Base-by-base conservation (phyloP, 805 yeast species). In the Pichia gijzeniarum region DNA sequence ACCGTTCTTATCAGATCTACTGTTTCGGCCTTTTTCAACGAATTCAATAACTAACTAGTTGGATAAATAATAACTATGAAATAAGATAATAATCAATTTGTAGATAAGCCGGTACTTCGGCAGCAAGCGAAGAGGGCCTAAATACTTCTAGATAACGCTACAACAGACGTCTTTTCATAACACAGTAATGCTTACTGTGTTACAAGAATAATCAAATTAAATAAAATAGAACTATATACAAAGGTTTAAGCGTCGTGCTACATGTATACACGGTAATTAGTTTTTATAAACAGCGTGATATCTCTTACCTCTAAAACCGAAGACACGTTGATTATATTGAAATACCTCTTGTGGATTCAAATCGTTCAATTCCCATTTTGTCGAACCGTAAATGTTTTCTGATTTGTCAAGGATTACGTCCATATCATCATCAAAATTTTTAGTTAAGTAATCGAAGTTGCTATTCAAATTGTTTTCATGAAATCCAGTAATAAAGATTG, bases 291-390 rank as follows among this genome's bases (percentile, higher is more conserved):
- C 73, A 35, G 96, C 95, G 58, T 90, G 97, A 68, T 93, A 93
- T 62, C 99, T 79, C 74, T 91, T 93, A 54, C 99, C 98, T 69
- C 99, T 81, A 65, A 90, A 77, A 10, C 91, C 99, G 65, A 88
- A 90, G 45, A 93, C 67, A 60, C 81, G 80, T 72, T 86, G 89
- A 70, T 93, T 93, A 61, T 86, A 85, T 69, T 86, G 95, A 72
- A 84, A 91, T 14, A 88, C 86, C 62, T 91, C 97, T 28, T 90
- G 91, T 19, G 98, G 98, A 62, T 88, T 80, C 51, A 79, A 67
- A 62, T 91, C 98, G 57, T 90, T 93, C 58, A 93, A 74, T 63
- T 93, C 98, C 85, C 96, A 86, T 67, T 90, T 90, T 18, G 96
- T 85, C 28, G 95, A 82, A 37, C 86, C 84, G 64, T 84, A 93